Percentiles rank a stretch among this genome's conserved stretches.
Conservation (phyloP, 1,284 basidiomycete species). For the Exobasidium cylindrosporum region DNA sequence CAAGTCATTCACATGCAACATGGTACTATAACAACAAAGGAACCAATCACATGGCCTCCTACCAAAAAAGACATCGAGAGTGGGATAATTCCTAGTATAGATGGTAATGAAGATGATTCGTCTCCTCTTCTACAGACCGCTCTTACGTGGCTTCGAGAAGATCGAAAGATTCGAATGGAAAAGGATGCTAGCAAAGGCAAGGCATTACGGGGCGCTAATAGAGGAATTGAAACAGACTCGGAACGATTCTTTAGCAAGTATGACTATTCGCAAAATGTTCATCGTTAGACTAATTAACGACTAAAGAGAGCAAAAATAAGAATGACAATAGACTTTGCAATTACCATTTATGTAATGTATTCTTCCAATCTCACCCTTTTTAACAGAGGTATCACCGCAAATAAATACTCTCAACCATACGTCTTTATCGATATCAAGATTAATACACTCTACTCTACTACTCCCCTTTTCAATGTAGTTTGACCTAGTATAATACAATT, state of each 20-base stretch:
- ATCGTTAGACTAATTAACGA: slow-evolving; percentile 18
- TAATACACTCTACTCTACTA: too few relatives aligned
- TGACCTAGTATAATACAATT: too few relatives aligned
- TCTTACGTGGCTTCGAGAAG: slow-evolving; percentile 49
- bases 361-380: too few relatives aligned
- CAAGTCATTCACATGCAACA: slow-evolving; percentile 50
- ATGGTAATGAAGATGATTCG: slow-evolving; percentile 18
- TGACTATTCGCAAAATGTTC: slow-evolving; percentile 42
- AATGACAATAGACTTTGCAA: too few relatives aligned
- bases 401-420: too few relatives aligned
- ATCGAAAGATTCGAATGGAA: slow-evolving; percentile 36
- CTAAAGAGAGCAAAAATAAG: too few relatives aligned
- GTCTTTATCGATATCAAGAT: too few relatives aligned
- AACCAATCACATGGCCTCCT: slow-evolving; percentile 45
- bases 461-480: too few relatives aligned
- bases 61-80: slow-evolving; percentile 24
- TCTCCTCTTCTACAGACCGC: slow-evolving; percentile 40
- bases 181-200: slow-evolving; percentile 25
- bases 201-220: slow-evolving; percentile 39
- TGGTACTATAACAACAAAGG: slow-evolving; percentile 37
- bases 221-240: slow-evolving; percentile 37
- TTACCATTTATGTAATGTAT: too few relatives aligned
- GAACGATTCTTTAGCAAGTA: slow-evolving; percentile 52
- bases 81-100: slow-evolving; percentile 13
- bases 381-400: too few relatives aligned